Conservation (phyloP, 192 early-diverging fungal species). For the Rhizoclosmatium globosum region DNA sequence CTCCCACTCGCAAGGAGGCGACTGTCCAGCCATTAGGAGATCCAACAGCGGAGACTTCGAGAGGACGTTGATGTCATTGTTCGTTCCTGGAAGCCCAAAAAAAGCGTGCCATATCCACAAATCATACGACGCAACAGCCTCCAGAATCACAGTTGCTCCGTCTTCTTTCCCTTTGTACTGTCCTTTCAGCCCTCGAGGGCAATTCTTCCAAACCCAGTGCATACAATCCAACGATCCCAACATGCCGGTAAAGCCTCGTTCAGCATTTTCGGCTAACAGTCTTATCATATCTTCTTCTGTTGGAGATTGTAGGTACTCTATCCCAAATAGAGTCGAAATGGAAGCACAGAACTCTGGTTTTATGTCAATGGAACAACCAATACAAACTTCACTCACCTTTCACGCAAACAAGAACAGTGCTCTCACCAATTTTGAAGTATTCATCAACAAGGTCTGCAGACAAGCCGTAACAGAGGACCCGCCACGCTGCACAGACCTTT, state of each 20-base stretch:
- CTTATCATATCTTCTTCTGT: background rate
- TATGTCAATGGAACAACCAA: background rate
- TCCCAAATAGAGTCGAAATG: background rate
- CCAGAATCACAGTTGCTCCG: conserved; percentile 32
- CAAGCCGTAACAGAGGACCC: conserved; percentile 24
- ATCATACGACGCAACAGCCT: conserved; percentile 34
- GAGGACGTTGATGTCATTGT: conserved; percentile 41
- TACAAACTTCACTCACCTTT: background rate
- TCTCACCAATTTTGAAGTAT: conserved; percentile 37
- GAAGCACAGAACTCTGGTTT: background rate
- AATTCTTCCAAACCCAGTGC: conserved; percentile 28
- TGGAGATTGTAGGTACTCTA: background rate
- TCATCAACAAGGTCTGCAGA: conserved; percentile 15
- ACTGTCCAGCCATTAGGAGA: too few relatives aligned
- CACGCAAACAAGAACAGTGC: conserved; percentile 47
- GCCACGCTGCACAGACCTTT: conserved; percentile 20
- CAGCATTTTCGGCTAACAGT: background rate
- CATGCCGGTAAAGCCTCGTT: background rate
- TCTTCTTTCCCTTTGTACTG: conserved; percentile 29
- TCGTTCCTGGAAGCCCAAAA: conserved; percentile 35
- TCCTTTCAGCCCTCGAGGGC: background rate
- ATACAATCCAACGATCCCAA: conserved; percentile 8
- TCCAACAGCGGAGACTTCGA: background rate
- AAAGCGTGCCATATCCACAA: conserved; percentile 41
- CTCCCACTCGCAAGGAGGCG: background rate